Base-by-base conservation (phyloP, 2,329 filamentous ascomycete species). In the Paraconiothyrium brasiliense region DNA sequence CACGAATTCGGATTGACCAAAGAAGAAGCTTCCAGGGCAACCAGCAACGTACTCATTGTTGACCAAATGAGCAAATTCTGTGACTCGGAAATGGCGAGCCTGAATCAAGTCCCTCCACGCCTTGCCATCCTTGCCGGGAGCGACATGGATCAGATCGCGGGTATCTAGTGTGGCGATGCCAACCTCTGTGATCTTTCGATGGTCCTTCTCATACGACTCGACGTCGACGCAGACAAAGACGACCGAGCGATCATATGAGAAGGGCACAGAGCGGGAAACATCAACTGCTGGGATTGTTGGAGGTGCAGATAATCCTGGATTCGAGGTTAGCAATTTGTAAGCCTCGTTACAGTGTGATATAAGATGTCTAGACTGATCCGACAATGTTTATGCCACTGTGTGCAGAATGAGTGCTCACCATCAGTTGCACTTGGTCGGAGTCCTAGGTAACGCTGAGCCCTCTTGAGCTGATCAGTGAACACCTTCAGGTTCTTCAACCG, bases 151-250 rank as follows among this genome's bases (percentile, higher is more conserved):
- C 24, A 93, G 77, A 54, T 87, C 84, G 22, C 80, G 76, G 0
- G 91, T 93, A 74, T 98, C 93, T 0, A 98, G 83, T 2, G 90
- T 89, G 1, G 92, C 90, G 44, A 99, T 83, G 0, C 95, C 95
- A 43, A 99, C 84, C 77, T 99, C 95, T 0, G 94, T 97, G 61
- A 98, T 85, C 13, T 86, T 82, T 37, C 84, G 81, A 13, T 88
- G 86, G 48, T 86, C 82, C 24, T 80, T 79, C 76, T 99, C 95
- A 60, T 89, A 92, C 1, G 90, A 89, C 77, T 99, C 95, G 35
- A 95, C 82, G 70, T 99, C 95, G 48, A 98, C 83, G 64, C 86
- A 88, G 61, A 97, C 83, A 68, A 97, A 90, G 8, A 96, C 84
- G 0, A 82, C 68, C n/a, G 77, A 74, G 47, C 84, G 69, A 71